These are phyloP conservation scores for Scenedesmus sp. DNA, from an alignment of 163 green algal species.

Conservation along the genomic window DNA sequence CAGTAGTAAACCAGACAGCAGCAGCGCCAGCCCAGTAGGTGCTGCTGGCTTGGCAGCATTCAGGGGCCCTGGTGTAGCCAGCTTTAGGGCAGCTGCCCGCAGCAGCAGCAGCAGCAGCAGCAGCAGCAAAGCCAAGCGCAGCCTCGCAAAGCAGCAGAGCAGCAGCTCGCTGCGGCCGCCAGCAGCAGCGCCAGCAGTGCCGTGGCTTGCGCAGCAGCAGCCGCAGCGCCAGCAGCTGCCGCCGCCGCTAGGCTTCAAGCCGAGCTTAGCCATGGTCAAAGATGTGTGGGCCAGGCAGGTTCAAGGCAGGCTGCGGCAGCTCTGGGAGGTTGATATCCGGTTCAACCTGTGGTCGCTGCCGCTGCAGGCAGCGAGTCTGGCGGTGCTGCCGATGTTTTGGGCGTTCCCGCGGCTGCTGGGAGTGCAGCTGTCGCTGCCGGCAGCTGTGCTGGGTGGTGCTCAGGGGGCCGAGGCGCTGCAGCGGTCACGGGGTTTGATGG, in stretches of 20 bases:
- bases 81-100: background rate
- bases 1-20: conserved; percentile 1
- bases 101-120: conserved; percentile 36
- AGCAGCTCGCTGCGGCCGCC: background rate
- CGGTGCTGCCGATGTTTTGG: conserved; percentile 65
- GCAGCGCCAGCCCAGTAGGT: background rate
- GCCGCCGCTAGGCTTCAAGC: background rate
- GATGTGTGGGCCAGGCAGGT: conserved; percentile 46
- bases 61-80: background rate
- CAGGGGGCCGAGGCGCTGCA: conserved; percentile 37
- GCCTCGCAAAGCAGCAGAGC: background rate
- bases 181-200: conserved; percentile 15
- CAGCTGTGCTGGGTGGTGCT: conserved; percentile 48
- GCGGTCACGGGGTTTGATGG: conserved; percentile 54
- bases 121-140: background rate
- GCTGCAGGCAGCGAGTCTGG: conserved; percentile 67
- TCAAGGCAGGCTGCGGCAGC: conserved; percentile 28
- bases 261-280: conserved; percentile 6
- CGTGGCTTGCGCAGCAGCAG: conserved; percentile 23
- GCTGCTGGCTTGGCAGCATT: background rate
- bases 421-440: conserved; percentile 66
- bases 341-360: conserved; percentile 67
- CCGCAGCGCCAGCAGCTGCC: conserved; percentile 12
- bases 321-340: conserved; percentile 65
- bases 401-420: conserved; percentile 63